Base-by-base conservation (phyloP, 768 basidiomycete species). In the Mycena olivaceomarginata region DNA sequence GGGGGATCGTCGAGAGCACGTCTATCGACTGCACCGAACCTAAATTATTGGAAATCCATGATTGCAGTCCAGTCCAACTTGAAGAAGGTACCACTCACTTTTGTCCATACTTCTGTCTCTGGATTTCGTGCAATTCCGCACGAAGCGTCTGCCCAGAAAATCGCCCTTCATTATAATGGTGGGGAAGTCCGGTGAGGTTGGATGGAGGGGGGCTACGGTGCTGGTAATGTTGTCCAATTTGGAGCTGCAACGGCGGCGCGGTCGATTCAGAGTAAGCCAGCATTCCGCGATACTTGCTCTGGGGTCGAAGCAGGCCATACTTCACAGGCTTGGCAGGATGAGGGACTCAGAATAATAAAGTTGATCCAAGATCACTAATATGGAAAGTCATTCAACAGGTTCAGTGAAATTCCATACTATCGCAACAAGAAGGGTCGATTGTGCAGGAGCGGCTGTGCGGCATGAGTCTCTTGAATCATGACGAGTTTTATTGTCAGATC, bases 1-100 rank as follows among this genome's bases (percentile, higher is more conserved):
- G 94, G 94, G 0, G 94, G 94, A 5, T 93, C 93, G 82, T 94
- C 93, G 56, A 94, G 87, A 6, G 93, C 93, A 31, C 94, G 88
- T 48, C n/a, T n/a, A n/a, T n/a, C n/a, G n/a, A n/a, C n/a, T n/a
- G n/a, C n/a, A n/a, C n/a, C n/a, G n/a, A n/a, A n/a, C n/a, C n/a
- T n/a, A n/a, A n/a, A n/a, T n/a, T n/a, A n/a, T n/a, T n/a, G n/a
- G n/a, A n/a, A n/a, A n/a, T n/a, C n/a, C n/a, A n/a, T n/a, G n/a
- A n/a, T n/a, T n/a, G n/a, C n/a, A n/a, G n/a, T n/a, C n/a, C n/a
- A n/a, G n/a, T n/a, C n/a, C n/a, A n/a, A n/a, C n/a, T n/a, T n/a
- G n/a, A n/a, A n/a, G n/a, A n/a, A n/a, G n/a, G n/a, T n/a, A n/a
- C n/a, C n/a, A n/a, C n/a, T n/a, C n/a, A n/a, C n/a, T n/a, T n/a